phyloP scores from a whole-genome alignment of 352 stramenopile species.

The Phytophthora sp. region DNA sequence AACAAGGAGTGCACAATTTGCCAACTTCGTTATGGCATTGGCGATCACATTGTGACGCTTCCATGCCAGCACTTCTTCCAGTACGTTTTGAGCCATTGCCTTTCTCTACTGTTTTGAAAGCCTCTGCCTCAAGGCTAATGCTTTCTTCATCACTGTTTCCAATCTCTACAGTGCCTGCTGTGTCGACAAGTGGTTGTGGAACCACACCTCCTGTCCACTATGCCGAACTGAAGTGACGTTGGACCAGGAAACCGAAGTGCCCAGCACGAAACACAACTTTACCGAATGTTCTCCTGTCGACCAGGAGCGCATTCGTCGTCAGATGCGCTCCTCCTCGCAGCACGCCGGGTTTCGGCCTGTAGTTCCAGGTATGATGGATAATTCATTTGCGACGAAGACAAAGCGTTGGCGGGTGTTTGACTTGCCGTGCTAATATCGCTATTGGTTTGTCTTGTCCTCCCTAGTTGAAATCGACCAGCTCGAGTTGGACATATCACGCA shows the following conservation, averaged over 20 bases:
- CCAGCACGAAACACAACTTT: constrained; percentile 75
- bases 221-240: constrained; percentile 82
- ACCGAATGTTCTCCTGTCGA: constrained; percentile 74
- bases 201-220: constrained; percentile 85
- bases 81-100: constrained; percentile 41
- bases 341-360: constrained; percentile 73
- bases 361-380: constrained; percentile 52
- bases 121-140: not conserved
- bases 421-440: too few species aligned
- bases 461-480: constrained; percentile 41
- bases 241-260: constrained; percentile 44
- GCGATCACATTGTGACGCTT: constrained; percentile 84
- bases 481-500: constrained; percentile 34
- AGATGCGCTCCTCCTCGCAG: constrained; percentile 75
- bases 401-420: too few species aligned
- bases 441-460: not conserved
- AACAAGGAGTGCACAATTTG: constrained; percentile 89
- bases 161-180: constrained; percentile 64
- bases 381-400: not conserved
- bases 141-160: constrained; percentile 4
- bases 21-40: constrained; percentile 82
- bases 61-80: constrained; percentile 90
- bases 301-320: constrained; percentile 73
- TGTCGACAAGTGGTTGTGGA: constrained; percentile 87
- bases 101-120: not conserved